Evolutionary conservation across 1,284 basidiomycete species (phyloP).

Genomic region (Pholiota adiposa): DNA sequence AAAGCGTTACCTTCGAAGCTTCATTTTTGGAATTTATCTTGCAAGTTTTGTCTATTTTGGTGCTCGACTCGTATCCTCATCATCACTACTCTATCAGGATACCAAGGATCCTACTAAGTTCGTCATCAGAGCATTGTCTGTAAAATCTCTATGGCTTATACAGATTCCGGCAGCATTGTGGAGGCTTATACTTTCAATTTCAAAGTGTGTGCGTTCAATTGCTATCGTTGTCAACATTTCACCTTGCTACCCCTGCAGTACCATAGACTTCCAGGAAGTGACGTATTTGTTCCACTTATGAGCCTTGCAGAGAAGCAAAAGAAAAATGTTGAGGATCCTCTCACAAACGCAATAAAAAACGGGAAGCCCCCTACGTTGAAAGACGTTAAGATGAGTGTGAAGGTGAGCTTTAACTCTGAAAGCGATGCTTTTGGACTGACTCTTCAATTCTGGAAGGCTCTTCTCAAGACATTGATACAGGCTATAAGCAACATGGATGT

Average conservation of each 20-base stretch:
- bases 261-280: conserved; percentile 58
- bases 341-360: conserved; percentile 54
- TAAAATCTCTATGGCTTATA: not conserved
- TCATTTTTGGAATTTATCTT: conserved; percentile 83
- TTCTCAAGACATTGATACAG: conserved; percentile 75
- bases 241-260: conserved; percentile 47
- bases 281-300: conserved; percentile 64
- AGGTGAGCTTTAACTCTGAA: conserved; percentile 41
- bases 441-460: conserved; percentile 41
- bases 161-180: conserved; percentile 57
- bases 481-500: conserved; percentile 78
- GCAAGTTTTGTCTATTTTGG: conserved; percentile 41
- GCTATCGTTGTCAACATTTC: not conserved
- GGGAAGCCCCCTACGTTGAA: conserved; percentile 68
- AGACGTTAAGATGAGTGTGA: conserved; percentile 76
- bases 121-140: conserved; percentile 24
- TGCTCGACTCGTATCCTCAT: not conserved
- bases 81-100: conserved; percentile 55
- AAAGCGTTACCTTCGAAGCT: conserved; percentile 76
- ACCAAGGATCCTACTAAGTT: conserved; percentile 81
- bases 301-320: conserved; percentile 62
- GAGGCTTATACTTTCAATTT: conserved; percentile 86
- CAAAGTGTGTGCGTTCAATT: conserved; percentile 44
- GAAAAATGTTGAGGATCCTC: conserved; percentile 55
- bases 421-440: not conserved